Base-by-base conservation (phyloP, 768 basidiomycete species). In the Dacryopinax spathularia region DNA sequence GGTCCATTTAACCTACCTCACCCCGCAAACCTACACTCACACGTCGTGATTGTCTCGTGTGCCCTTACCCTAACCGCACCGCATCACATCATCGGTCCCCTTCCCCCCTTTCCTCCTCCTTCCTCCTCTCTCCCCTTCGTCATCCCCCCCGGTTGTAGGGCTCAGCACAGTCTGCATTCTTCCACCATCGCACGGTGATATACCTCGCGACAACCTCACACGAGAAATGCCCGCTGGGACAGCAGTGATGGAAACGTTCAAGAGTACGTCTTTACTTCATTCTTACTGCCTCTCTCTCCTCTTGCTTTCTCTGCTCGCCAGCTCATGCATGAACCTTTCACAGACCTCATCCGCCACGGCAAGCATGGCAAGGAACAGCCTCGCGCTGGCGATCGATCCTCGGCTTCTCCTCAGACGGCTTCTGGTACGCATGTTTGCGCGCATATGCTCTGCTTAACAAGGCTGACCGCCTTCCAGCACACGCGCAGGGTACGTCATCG, bases 321-420 rank as follows among this genome's bases (percentile, higher is more conserved):
- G n/a, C 61, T n/a, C 37, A 25, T 64, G 61, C 61, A 62, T 41
- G 66, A 63, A 25, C 64, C 22, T 33, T n/a, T 66, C 66, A 56
- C 67, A 89, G 89, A 87, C 77, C 84, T 91, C 65, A 87, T 91
- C 64, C 82, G 89, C 71, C 88, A 89, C 76, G 88, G 88, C 70
- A 87, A 86, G 71, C 81, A 88, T 71, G 75, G 72, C 65, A 72
- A 72, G 64, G 64, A 76, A 66, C 67, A 72, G 34, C 69, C 67
- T 15, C 62, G 64, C 18, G 36, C 16, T 34, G 37, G 31, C 33
- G 20, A 64, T 18, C 59, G 60, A 33, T 62, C 69, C 29, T 64
- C 65, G 34, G 64, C 56, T 63, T 39, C 65, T 67, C 63, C 61
- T 60, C 65, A 65, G 69, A 60, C 74, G 67, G 62, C 73, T 68